These are phyloP conservation scores for Salix brachista DNA, from an alignment of 345 rosid species.

Conservation along the genomic window DNA sequence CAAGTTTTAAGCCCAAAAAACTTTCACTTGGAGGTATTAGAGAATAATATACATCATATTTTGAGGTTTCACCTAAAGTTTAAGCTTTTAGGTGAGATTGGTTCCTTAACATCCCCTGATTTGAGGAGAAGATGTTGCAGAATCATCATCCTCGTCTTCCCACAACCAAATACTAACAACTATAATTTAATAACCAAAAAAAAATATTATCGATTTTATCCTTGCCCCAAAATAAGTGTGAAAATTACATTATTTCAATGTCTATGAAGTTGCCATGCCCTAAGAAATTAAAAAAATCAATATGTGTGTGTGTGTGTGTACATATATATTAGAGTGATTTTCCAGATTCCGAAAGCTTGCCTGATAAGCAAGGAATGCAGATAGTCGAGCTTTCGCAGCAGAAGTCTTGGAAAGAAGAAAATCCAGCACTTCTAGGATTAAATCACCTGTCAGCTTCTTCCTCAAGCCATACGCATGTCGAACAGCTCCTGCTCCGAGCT, in stretches of 20 bases:
- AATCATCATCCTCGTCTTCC: constrained; percentile 86
- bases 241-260: too few relatives aligned
- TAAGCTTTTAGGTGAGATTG: too few relatives aligned
- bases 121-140: constrained; percentile 48
- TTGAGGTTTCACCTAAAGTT: too few relatives aligned
- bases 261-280: neutral
- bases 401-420: neutral
- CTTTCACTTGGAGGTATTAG: fast-evolving
- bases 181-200: too few relatives aligned
- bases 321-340: neutral
- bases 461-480: neutral
- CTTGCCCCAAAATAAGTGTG: too few relatives aligned
- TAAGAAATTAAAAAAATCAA: neutral
- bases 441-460: neutral
- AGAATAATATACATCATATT: too few relatives aligned
- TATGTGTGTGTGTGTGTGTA: too few relatives aligned
- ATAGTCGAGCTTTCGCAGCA: neutral
- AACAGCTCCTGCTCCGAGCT: neutral
- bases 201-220: neutral
- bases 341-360: neutral
- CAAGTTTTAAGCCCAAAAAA: too few relatives aligned
- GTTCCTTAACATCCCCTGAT: constrained; percentile 1
- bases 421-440: neutral
- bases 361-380: neutral
- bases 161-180: constrained; percentile 1